Conservation (phyloP, 306 rosid species). For the Prinsepia uniflora region DNA sequence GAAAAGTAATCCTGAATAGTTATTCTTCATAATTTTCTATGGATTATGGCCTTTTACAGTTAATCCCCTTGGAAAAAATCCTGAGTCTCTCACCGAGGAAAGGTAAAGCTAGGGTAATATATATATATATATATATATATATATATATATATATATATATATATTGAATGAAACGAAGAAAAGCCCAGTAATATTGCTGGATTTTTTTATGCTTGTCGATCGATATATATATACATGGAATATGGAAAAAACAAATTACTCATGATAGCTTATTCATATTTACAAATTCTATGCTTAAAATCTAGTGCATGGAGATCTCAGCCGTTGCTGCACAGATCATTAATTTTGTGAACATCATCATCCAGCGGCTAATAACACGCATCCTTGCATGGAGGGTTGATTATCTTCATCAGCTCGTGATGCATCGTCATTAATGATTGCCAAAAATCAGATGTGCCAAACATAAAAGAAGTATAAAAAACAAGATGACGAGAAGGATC, state of each 20-base stretch:
- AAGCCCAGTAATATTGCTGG: neutral
- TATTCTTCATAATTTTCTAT: no score
- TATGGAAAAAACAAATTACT: no score
- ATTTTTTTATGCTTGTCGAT: neutral
- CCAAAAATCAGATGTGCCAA: constrained; percentile 6
- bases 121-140: neutral
- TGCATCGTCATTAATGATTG: neutral
- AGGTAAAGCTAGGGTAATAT: no score
- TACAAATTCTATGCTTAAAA: neutral
- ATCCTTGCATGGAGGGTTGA: neutral
- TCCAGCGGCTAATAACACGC: neutral
- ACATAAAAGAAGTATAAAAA: constrained; percentile 16
- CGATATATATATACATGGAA: neutral
- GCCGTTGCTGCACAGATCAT: neutral
- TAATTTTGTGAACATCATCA: neutral
- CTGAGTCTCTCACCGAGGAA: no score
- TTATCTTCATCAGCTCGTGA: neutral
- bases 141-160: no score
- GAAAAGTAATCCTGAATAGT: no score
- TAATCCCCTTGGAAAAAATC: no score
- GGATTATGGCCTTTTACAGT: no score
- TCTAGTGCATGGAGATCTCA: neutral
- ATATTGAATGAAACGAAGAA: neutral
- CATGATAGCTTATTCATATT: neutral
- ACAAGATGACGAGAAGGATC: constrained; percentile 4